Percentiles rank a stretch among this genome's conserved stretches.
Evolutionary conservation across 2,329 filamentous ascomycete genomes (phyloP).

Genomic region (Nannizziopsis arthrosporioides): DNA sequence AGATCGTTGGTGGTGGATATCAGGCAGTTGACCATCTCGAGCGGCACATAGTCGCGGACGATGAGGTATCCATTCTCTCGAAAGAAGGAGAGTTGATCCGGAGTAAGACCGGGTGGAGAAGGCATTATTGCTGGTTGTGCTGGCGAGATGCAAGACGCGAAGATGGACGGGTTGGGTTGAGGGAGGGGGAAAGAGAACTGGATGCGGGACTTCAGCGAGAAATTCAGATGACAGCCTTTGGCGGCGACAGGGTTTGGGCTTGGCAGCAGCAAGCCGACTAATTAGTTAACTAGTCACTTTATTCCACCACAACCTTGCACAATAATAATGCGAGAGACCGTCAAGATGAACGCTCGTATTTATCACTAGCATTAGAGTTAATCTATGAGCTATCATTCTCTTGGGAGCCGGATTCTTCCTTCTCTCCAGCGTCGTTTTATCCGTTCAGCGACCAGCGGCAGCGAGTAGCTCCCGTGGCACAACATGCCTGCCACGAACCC

Average conservation of each 20-base stretch:
- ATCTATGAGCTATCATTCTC: not conserved
- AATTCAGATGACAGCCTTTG: not conserved
- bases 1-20: constrained; percentile 63
- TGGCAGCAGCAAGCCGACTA: too few species aligned
- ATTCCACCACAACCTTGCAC: too few species aligned
- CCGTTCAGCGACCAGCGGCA: constrained; percentile 24
- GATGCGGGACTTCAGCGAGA: not conserved
- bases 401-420: constrained; percentile 21
- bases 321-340: too few species aligned
- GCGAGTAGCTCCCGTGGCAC: constrained; percentile 58
- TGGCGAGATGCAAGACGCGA: not conserved
- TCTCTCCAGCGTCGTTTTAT: constrained; percentile 20
- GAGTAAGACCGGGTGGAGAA: constrained; percentile 42
- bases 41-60: constrained; percentile 62
- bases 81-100: constrained; percentile 61
- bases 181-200: not conserved
- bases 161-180: not conserved
- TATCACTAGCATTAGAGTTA: too few species aligned
- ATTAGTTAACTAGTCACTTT: too few species aligned
- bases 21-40: constrained; percentile 53
- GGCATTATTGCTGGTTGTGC: not conserved
- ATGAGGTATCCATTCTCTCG: constrained; percentile 79
- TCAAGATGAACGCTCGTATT: too few species aligned
- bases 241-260: too few species aligned
- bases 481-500: constrained; percentile 74